Evolutionary conservation across 495 filamentous ascomycete genomes (phyloP).

Genomic region (Daldinia vernicosa): DNA sequence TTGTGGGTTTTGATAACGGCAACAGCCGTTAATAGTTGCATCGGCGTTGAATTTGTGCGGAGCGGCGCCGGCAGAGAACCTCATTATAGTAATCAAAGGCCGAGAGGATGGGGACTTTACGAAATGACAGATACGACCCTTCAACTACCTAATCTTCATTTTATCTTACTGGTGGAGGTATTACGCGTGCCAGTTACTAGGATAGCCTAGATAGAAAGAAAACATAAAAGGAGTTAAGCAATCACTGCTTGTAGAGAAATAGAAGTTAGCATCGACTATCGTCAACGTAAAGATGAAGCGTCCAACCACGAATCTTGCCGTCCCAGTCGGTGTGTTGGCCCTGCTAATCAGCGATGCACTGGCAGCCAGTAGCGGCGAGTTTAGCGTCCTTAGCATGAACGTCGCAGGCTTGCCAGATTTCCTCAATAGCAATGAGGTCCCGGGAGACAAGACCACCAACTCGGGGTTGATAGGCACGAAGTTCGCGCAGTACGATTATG

Average conservation of each 20-base stretch:
- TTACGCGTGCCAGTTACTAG: conserved; percentile 8
- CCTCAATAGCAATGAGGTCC: conserved; percentile 61
- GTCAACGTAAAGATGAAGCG: conserved; percentile 26
- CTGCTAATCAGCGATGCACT: conserved; percentile 9
- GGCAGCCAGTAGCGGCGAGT: conserved; percentile 46
- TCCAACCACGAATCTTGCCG: conserved; percentile 18
- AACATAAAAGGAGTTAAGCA: conserved; percentile 22
- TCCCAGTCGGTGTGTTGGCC: conserved; percentile 20
- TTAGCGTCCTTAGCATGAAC: conserved; percentile 67
- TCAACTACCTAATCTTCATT: conserved; percentile 15
- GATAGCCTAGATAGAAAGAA: neutral
- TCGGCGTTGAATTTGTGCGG: conserved; percentile 12
- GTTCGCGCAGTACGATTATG: conserved; percentile 62
- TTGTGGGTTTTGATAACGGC: conserved; percentile 8
- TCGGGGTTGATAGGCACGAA: conserved; percentile 57
- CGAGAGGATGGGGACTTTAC: conserved; percentile 32
- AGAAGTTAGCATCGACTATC: conserved; percentile 11
- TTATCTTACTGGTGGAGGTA: conserved; percentile 4
- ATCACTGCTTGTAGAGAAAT: neutral
- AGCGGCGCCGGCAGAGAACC: conserved; percentile 29
- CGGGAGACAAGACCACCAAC: conserved; percentile 63
- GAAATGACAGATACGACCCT: conserved; percentile 29
- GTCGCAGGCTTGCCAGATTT: conserved; percentile 67
- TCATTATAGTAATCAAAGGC: conserved; percentile 33
- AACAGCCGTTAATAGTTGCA: conserved; percentile 30